A percentile compares a stretch with the other conserved stretches of the same genome.
Conservation (phyloP, 73 alveolate species). For the Paramecium biaurelia region DNA sequence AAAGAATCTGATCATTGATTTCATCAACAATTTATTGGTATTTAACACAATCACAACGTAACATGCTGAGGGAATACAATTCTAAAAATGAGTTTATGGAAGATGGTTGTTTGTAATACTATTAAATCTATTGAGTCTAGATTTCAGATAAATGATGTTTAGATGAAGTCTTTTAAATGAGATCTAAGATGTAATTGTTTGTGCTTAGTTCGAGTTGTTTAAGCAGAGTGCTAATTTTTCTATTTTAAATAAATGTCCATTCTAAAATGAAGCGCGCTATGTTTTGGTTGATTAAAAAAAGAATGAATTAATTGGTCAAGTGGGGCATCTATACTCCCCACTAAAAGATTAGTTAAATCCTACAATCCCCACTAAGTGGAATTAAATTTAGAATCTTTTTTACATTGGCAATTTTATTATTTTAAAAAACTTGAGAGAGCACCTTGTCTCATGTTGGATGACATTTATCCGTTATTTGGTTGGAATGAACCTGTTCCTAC, state of each 20-base stretch:
- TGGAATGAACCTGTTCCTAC: conserved; percentile 3
- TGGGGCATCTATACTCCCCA: neutral
- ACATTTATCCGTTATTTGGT: neutral
- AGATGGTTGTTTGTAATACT: neutral
- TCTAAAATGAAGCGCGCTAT: neutral
- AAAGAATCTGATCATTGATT: neutral
- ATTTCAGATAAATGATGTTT: neutral
- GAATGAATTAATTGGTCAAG: conserved; percentile 20
- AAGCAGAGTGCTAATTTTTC: conserved; percentile 21
- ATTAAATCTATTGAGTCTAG: neutral
- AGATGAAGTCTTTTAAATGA: neutral
- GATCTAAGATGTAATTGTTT: neutral
- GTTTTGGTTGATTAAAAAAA: neutral
- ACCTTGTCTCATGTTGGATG: neutral
- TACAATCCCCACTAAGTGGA: neutral
- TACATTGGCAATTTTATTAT: neutral
- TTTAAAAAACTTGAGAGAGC: neutral
- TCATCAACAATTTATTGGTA: neutral
- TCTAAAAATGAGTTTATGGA: neutral
- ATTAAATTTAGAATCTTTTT: neutral
- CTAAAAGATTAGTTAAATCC: neutral
- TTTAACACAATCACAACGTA: conserved; percentile 8
- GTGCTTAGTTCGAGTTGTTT: neutral
- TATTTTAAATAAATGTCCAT: conserved; percentile 26
- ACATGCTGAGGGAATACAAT: neutral